These are phyloP conservation scores for Salvia miltiorrhiza DNA, from an alignment of 257 asterid species.

Conservation along the genomic window DNA sequence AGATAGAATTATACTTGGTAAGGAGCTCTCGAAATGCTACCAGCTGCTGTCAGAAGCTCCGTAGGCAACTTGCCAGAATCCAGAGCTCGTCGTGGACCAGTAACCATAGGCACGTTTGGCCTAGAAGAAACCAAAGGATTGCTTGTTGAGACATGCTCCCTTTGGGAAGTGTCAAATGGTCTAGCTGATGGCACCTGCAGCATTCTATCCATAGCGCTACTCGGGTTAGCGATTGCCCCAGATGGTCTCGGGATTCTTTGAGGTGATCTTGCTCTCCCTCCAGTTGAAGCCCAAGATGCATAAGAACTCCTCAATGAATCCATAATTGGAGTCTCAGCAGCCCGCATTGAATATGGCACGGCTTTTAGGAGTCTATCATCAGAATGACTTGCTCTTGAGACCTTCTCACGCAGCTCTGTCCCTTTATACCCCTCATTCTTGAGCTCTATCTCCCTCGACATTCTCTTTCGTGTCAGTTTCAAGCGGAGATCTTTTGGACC, in stretches of 20 bases:
- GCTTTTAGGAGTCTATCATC: conserved; percentile 23
- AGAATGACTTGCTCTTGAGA: conserved; percentile 35
- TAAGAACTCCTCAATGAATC: conserved; percentile 38
- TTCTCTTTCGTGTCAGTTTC: conserved; percentile 50
- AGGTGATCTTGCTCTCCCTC: conserved; percentile 29
- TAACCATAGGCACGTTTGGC: conserved; percentile 32
- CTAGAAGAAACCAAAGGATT: conserved; percentile 26
- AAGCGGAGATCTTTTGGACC: conserved; percentile 56
- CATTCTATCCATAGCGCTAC: conserved; percentile 32
- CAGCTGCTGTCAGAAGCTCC: conserved; percentile 34
- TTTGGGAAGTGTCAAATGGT: conserved; percentile 29
- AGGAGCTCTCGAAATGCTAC: conserved; percentile 36
- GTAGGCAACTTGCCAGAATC: conserved; percentile 29
- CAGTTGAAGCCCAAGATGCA: conserved; percentile 34
- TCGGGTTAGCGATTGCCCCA: conserved; percentile 28
- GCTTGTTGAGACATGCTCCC: conserved; percentile 12
- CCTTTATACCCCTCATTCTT: conserved; percentile 35
- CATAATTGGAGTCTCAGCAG: conserved; percentile 15
- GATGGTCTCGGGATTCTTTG: conserved; percentile 22
- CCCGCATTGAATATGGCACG: conserved; percentile 22
- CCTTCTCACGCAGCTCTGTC: conserved; percentile 33
- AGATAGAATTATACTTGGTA: conserved; percentile 36
- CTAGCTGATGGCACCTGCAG: conserved; percentile 25
- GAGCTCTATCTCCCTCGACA: conserved; percentile 36
- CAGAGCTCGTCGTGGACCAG: conserved; percentile 22